Conservation (phyloP, 2,329 filamentous ascomycete species). For the Fusarium sublunatum region DNA sequence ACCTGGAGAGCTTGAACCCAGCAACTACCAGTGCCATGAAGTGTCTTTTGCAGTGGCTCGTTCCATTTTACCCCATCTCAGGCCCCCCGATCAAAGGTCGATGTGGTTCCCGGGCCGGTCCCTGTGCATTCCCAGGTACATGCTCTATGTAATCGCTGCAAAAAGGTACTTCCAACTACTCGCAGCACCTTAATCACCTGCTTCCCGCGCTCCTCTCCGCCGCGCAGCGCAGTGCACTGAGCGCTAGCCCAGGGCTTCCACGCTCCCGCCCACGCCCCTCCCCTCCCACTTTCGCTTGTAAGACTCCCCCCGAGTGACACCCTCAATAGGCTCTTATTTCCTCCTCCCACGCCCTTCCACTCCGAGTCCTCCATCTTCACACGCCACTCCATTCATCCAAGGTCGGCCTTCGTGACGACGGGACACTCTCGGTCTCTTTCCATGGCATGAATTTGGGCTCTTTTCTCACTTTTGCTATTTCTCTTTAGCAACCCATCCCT, state of each 20-base stretch:
- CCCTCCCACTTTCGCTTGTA: constrained; percentile 17
- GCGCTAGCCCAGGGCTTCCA: constrained; percentile 4
- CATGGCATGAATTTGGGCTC: constrained; percentile 33
- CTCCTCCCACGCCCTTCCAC: constrained; percentile 25
- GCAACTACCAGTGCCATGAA: too few relatives aligned
- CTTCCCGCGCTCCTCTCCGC: constrained; percentile 37
- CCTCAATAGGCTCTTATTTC: constrained; percentile 16
- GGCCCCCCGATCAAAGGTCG: constrained; percentile 13
- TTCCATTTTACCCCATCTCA: constrained; percentile 35
- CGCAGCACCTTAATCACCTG: constrained; percentile 3
- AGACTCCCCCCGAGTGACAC: constrained; percentile 3
- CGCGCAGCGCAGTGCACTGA: constrained; percentile 6
- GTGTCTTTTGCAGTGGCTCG: too few relatives aligned
- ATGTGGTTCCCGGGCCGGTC: constrained; percentile 35
- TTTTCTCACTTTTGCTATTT: constrained; percentile 26
- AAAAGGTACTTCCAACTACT: too few relatives aligned
- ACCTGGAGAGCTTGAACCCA: too few relatives aligned
- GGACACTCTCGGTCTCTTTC: constrained; percentile 42
- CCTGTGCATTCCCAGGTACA: constrained; percentile 22
- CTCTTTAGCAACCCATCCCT: constrained; percentile 18
- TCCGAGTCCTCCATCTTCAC: constrained; percentile 18
- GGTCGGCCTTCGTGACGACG: constrained; percentile 38
- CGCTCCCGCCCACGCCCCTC: constrained; percentile 33
- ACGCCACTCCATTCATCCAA: constrained; percentile 35
- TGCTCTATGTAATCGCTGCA: constrained; percentile 13